phyloP scores from a whole-genome alignment of 1,284 basidiomycete species.

The Marasmius oreades region DNA sequence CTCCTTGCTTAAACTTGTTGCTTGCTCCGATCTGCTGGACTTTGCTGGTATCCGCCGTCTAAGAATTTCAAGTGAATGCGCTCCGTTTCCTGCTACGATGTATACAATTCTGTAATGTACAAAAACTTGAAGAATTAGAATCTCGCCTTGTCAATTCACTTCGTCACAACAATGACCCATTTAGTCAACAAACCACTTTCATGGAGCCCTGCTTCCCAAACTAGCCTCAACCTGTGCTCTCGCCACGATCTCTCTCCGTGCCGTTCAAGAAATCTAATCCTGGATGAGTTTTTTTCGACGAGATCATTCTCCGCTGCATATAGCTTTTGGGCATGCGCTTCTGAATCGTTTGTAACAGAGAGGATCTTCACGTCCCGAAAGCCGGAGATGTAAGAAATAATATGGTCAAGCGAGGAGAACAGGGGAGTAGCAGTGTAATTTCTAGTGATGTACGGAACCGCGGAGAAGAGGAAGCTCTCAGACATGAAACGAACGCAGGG shows the following conservation, averaged over 20 bases:
- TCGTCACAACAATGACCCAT: constrained; percentile 26
- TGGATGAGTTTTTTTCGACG: constrained; percentile 21
- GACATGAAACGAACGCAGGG: constrained; percentile 22
- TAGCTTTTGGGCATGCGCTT: constrained; percentile 29
- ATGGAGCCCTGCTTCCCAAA: constrained; percentile 52
- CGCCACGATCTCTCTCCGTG: constrained; percentile 42
- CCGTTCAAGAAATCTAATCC: constrained; percentile 28
- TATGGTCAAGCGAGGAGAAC: constrained; percentile 26
- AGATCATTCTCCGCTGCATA: constrained; percentile 29
- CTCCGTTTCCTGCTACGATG: neutral
- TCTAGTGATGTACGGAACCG: constrained; percentile 30
- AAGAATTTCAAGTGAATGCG: neutral
- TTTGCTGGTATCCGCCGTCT: too few relatives aligned
- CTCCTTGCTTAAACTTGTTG: constrained; percentile 6
- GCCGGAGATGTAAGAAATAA: constrained; percentile 30
- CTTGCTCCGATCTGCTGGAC: neutral
- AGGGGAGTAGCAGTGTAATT: constrained; percentile 28
- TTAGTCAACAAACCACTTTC: constrained; percentile 32
- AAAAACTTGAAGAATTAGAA: neutral
- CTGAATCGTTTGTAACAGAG: constrained; percentile 41
- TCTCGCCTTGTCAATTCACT: neutral
- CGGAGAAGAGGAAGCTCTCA: constrained; percentile 26
- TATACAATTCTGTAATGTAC: too few relatives aligned
- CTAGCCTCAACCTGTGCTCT: constrained; percentile 41
- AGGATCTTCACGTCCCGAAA: constrained; percentile 26